Evolutionary conservation across 164 flowering plant species (phyloP).

Genomic region (Amborella trichopoda): DNA sequence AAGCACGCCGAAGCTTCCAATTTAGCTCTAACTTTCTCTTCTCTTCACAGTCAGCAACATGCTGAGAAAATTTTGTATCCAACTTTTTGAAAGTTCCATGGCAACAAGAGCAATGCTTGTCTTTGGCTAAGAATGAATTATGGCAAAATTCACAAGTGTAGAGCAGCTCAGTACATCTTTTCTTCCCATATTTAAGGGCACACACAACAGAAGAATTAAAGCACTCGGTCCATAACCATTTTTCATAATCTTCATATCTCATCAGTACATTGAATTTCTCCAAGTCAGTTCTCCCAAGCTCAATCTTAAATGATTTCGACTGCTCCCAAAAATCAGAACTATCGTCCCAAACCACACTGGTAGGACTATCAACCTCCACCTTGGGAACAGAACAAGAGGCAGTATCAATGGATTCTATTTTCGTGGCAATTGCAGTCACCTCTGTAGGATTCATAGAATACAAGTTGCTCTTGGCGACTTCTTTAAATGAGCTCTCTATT

Average conservation of each 20-base stretch:
- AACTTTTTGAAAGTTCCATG: conserved; percentile 22
- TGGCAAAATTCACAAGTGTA: conserved; percentile 43
- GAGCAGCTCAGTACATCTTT: conserved; percentile 36
- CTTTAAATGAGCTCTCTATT: conserved; percentile 56
- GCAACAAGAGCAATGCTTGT: conserved; percentile 51
- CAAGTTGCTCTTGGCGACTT: conserved; percentile 26
- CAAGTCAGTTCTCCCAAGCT: conserved; percentile 34
- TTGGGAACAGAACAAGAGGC: conserved; percentile 19
- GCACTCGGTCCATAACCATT: conserved; percentile 82
- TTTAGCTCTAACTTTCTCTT: conserved; percentile 13
- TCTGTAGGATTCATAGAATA: background rate
- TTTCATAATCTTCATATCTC: conserved; percentile 54
- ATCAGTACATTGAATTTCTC: conserved; percentile 36
- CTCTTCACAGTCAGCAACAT: conserved; percentile 30
- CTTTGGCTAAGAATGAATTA: conserved; percentile 26
- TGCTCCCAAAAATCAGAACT: conserved; percentile 29
- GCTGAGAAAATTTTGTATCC: conserved; percentile 29
- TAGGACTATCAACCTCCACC: conserved; percentile 31
- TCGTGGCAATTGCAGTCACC: conserved; percentile 7
- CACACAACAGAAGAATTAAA: conserved; percentile 30
- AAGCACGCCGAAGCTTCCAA: conserved; percentile 6
- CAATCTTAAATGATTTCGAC: conserved; percentile 47
- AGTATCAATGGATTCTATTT: conserved; percentile 22
- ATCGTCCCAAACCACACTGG: conserved; percentile 25
- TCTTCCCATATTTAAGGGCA: conserved; percentile 58